phyloP scores from a whole-genome alignment of 371 early-diverging fungal genomes.

The Polyrhizophydium stewartii region DNA sequence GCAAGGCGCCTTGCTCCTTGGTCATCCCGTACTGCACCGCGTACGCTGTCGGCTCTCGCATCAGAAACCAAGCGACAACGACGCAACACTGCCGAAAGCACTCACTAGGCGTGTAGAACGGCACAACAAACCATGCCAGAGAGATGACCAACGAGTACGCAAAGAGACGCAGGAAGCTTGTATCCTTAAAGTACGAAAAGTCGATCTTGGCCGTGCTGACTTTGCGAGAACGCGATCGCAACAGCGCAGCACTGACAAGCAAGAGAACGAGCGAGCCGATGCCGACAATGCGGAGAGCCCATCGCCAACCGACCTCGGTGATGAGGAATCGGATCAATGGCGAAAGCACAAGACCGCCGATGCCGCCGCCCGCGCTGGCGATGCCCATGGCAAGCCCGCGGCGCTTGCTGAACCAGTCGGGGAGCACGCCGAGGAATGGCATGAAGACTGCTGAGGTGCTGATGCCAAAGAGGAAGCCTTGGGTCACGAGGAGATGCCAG shows the following conservation, averaged over 20 bases:
- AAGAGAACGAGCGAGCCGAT: constrained; percentile 3
- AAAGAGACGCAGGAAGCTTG: constrained; percentile 6
- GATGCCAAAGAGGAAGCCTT: constrained; percentile 30
- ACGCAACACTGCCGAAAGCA: neutral
- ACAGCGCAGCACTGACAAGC: neutral
- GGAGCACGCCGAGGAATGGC: constrained; percentile 60
- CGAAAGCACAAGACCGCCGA: constrained; percentile 71
- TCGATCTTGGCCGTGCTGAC: neutral
- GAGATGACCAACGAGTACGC: constrained; percentile 32
- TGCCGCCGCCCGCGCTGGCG: constrained; percentile 66
- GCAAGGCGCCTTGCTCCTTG: constrained; percentile 37
- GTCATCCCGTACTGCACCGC: constrained; percentile 38
- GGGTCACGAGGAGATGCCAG: constrained; percentile 25
- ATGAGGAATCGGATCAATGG: constrained; percentile 60
- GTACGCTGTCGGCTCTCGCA: constrained; percentile 15
- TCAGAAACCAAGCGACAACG: neutral
- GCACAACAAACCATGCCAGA: constrained; percentile 57
- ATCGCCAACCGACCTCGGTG: constrained; percentile 48
- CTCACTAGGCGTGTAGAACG: constrained; percentile 46
- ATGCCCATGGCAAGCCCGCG: constrained; percentile 77
- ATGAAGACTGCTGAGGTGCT: constrained; percentile 66
- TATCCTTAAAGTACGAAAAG: constrained; percentile 1
- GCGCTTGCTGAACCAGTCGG: constrained; percentile 68
- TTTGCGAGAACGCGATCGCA: neutral
- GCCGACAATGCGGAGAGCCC: constrained; percentile 50